Evolutionary conservation across 129 eudicot species (phyloP).

Genomic region (Sambucus nigra): DNA sequence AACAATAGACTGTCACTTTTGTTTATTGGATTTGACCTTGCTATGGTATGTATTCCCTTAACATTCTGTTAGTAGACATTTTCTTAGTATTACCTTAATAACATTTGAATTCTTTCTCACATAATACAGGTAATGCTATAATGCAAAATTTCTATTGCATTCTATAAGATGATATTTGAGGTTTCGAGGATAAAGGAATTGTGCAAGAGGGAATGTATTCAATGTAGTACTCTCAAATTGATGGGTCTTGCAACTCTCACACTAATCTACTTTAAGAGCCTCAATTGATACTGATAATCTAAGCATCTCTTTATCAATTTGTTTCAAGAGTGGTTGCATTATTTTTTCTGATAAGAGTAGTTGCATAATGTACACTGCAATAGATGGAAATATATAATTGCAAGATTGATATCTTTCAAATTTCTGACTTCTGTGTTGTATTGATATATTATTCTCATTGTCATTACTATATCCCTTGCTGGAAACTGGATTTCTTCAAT

Average conservation of each 20-base stretch:
- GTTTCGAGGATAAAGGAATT: neutral
- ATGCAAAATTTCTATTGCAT: neutral
- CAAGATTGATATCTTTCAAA: neutral
- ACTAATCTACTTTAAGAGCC: neutral
- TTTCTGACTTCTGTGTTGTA: neutral
- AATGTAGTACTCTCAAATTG: too few relatives aligned
- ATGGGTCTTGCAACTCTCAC: neutral
- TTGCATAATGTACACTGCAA: neutral
- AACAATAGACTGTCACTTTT: neutral
- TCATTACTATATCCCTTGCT: too few relatives aligned
- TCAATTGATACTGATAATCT: neutral
- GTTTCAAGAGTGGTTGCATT: too few relatives aligned
- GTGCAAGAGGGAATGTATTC: too few relatives aligned
- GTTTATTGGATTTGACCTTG: neutral
- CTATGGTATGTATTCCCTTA: neutral
- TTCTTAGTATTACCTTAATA: neutral
- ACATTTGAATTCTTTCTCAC: neutral
- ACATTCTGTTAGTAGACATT: neutral
- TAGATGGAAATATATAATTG: neutral
- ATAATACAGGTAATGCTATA: neutral
- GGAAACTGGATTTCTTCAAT: conserved; percentile 1
- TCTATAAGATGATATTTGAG: neutral
- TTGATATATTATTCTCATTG: neutral
- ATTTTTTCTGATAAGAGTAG: neutral
- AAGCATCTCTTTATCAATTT: too few relatives aligned